Evolutionary conservation across 371 early-diverging fungal species (phyloP).

Genomic region (Syncephalastrum monosporum): DNA sequence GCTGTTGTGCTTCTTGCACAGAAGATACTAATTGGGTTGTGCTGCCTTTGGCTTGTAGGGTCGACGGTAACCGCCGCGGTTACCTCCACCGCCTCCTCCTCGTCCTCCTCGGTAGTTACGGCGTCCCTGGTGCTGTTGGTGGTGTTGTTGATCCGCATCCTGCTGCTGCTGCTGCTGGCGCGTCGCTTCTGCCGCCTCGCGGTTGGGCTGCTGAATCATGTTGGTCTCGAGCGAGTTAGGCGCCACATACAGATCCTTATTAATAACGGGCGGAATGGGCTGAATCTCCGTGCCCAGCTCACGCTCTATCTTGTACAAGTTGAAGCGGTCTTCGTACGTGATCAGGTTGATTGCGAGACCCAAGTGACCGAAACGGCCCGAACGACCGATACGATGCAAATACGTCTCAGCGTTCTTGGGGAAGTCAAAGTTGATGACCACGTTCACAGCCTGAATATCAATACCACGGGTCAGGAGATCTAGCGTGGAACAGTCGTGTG

Average conservation of each 20-base stretch:
- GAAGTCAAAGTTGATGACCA: conserved; percentile 99
- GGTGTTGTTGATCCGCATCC: conserved; percentile 29
- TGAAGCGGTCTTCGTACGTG: conserved; percentile 94
- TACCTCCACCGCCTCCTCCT: conserved; percentile 1
- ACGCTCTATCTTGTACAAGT: conserved; percentile 95
- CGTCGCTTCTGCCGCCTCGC: conserved; percentile 47
- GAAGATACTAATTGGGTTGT: conserved; percentile 6
- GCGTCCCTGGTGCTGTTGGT: conserved; percentile 27
- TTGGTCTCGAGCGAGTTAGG: conserved; percentile 61
- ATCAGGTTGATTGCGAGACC: conserved; percentile 98
- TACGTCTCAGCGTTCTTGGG: conserved; percentile 99
- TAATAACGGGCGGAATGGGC: conserved; percentile 94
- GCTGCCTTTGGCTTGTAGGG: conserved; percentile 1
- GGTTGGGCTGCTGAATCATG: conserved; percentile 44
- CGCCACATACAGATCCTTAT: conserved; percentile 86
- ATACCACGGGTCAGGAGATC: conserved; percentile 99
- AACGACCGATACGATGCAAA: conserved; percentile 98
- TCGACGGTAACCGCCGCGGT: conserved; percentile 4
- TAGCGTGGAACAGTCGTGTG: background rate
- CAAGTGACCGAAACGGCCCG: conserved; percentile 97
- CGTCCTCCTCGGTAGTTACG: conserved; percentile 32
- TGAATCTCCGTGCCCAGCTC: conserved; percentile 96
- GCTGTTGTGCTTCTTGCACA: background rate
- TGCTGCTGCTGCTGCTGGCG: conserved; percentile 53
- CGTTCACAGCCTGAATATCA: conserved; percentile 99